Evolutionary conservation across 805 yeast genomes (phyloP), one percentile per base, ranked within the genome.

Genomic region (Wickerhamiella qilinensis): DNA sequence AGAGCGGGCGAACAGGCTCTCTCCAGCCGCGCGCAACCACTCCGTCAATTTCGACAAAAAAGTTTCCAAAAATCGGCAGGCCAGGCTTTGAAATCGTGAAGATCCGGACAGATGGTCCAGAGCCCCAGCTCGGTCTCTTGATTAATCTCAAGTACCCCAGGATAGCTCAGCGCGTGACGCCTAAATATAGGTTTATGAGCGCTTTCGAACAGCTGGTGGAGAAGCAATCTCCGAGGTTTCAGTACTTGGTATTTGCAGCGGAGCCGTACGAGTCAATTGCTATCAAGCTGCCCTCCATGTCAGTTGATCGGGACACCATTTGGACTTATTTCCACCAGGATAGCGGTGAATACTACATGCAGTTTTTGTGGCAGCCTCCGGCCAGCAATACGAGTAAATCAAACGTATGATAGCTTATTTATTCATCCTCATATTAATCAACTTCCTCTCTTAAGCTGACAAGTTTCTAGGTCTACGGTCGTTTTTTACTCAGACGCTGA

Each of bases 251-350:
- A 9, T 59, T 86, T 0, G 75, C 85, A n/a, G 91, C 78, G 2
- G 94, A 84, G 54, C 96, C 96, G 1, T 91, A 83, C 55, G 88
- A 84, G 43, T 83, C 77, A 42, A 64, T 84, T 8, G 80, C 78
- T 1, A 62, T 88, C 41, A 76, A 82, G 42, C 64, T 91, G 11
- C 93, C 93, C 1, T 64, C 73, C 14, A 62, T 52, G 17, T 71
- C 73, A 19, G 62, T 74, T 12, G 73, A 68, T 43, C 35, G 33
- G 15, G 22, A 28, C 14, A 35, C 40, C 9, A 62, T 68, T 18
- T 77, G 83, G 77, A 71, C 76, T 52, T 65, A 63, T 51, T 83
- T 79, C 76, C 88, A 80, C 54, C 49, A 46, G 2, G 85, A 76
- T 46, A 60, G 71, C 1, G 66, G 67, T 41, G 73, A 68, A 43